Base-by-base conservation (phyloP, 176 grass and related monocot genomes). In the Elymus sibiricus region DNA sequence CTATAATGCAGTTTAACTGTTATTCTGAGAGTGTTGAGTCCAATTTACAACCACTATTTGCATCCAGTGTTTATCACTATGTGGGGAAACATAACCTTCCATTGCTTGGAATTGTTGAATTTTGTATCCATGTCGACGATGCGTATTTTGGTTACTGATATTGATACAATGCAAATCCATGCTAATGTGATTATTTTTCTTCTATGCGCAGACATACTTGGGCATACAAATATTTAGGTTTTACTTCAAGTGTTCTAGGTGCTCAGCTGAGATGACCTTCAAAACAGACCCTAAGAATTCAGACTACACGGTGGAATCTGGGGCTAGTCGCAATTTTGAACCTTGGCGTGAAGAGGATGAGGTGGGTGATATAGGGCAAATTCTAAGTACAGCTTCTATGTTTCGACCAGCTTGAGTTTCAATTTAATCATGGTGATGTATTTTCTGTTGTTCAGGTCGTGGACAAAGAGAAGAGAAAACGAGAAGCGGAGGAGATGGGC, bases 231-330 rank as follows among this genome's bases (percentile, higher is more conserved):
- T 93, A 80, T 93, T 93, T 83, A 86, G 94, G 67, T 93, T 95
- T 77, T 95, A 95, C 70, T 91, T 95, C 80, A 93, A 93, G 77
- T 95, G 94, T 21, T 89, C 94, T 55, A 95, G 46, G 79, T 95
- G 94, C 53, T 95, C 91, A 68, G 86, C 94, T 5, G 94, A 93
- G 74, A 95, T 95, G 13, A 91, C 94, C 8, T 93, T 93, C 70
- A 95, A 93, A 88, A 95, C 94, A 17, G 94, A 95, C 32, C 94
- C 94, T 75, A 91, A 93, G 74, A 95, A 95, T 74, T 93, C 91
- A 64, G 94, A 95, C 6, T 95, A 93, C 55, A 89, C 87, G 24
- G 94, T 93, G 53, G 94, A 95, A 79, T 95, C 91, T 0, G 94
- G 91, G 31, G 91, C 94, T 79, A 75, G 87, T 60, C 86, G 91